phyloP scores from a whole-genome alignment of 108 stramenopile genomes.

The Conticribra weissflogii region DNA sequence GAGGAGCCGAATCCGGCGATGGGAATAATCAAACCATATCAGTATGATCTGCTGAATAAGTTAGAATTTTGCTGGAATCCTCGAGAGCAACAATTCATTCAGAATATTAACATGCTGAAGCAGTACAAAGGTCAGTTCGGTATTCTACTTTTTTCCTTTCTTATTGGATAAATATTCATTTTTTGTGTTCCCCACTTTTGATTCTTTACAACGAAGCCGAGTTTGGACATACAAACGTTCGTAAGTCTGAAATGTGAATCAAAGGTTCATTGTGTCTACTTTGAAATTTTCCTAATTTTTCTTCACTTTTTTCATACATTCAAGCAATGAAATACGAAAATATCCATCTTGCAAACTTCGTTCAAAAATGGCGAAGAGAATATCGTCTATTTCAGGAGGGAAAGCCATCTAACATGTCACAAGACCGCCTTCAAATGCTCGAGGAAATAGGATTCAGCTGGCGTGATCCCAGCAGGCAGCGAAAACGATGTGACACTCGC shows the following conservation, averaged over 20 bases:
- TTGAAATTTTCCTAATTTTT: no score
- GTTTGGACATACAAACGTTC: constrained; percentile 4
- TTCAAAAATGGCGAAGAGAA: constrained; percentile 21
- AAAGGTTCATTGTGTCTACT: no score
- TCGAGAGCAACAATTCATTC: constrained; percentile 9
- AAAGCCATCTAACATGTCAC: constrained; percentile 12
- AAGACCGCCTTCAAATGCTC: constrained; percentile 2
- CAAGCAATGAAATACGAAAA: constrained; percentile 21
- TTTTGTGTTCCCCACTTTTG: no score
- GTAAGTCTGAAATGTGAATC: no score
- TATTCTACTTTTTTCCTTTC: no score
- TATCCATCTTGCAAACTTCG: constrained; percentile 19
- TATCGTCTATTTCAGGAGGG: constrained; percentile 12
- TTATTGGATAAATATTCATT: no score
- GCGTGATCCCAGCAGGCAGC: constrained; percentile 11
- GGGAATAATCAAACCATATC: constrained; percentile 7
- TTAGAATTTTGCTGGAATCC: constrained; percentile 15
- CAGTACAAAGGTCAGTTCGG: no score
- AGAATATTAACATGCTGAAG: constrained; percentile 11
- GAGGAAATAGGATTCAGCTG: constrained; percentile 1
- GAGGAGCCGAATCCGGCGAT: background rate
- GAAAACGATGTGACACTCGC: constrained; percentile 1
- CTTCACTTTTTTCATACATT: no score
- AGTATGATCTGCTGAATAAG: background rate
- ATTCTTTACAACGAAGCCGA: background rate